Base-by-base conservation (phyloP, 2,329 filamentous ascomycete species). In the Colletotrichum somersetense region DNA sequence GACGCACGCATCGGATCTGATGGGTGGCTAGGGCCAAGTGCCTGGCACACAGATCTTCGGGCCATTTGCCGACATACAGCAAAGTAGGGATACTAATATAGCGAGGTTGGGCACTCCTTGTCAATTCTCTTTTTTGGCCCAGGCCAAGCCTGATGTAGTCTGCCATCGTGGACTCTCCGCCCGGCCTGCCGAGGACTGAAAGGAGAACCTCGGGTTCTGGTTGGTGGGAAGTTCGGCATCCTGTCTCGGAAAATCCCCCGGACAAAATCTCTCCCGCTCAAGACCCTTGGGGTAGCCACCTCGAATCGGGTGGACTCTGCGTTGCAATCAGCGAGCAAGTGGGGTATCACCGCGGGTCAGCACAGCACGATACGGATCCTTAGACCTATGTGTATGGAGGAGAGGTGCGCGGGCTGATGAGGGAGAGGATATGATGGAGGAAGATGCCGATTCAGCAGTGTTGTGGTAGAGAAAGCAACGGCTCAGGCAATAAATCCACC, bases 211-310 rank as follows among this genome's bases (percentile, higher is more conserved):
- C 20, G 26, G 3, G 20, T 62, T 74, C 68, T 79, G 71, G 81
- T 78, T 83, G 77, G 81, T 80, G 81, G 81, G 78, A 80, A 77
- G 80, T 78, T 78, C 77, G 78, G 76, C 77, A 74, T 4, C 57
- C 35, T 59, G 38, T 35, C 52, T 66, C 76, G 76, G 75, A 78
- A 74, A 66, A 77, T 77, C 67, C 62, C 38, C 62, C 71, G 69
- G 62, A 66, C 67, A 68, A 68, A 58, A 65, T 63, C 35, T 65
- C 68, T 71, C 62, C 67, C 74, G 63, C 68, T 64, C 58, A 23
- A 7, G 18, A 64, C 42, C 56, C 67, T 62, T 62, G 48, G 66
- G 48, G 23, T 40, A 50, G 38, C 55, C 61, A 72, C 59, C 26
- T 20, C 35, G 16, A 56, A 23, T 69, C 3, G 61, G 48, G 59